A percentile compares a stretch with the other conserved stretches of the same genome.
Evolutionary conservation across 78 protist species (phyloP).

Genomic region (Pelomyxa schiedti): DNA sequence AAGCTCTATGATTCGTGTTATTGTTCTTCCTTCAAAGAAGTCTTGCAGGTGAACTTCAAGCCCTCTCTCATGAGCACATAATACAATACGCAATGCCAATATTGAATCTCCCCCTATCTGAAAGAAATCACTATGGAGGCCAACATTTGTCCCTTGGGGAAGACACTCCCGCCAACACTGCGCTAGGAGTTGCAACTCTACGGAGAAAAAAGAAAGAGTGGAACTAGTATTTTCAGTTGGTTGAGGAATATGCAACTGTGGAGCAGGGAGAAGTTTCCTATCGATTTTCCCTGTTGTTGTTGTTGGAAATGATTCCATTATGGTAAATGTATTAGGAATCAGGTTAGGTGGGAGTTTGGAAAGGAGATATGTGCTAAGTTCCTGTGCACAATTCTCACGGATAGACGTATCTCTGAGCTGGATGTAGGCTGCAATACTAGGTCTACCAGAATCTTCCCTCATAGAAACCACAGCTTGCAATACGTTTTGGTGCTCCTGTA

Average conservation of each 20-base stretch:
- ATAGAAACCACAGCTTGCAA: slow-evolving; percentile 1
- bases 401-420: background rate
- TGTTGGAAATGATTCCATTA: slow-evolving; percentile 10
- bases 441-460: background rate
- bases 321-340: slow-evolving; percentile 13
- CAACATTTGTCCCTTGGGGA: too few relatives aligned
- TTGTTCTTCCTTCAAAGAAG: too few relatives aligned
- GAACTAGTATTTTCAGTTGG: too few relatives aligned
- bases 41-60: too few relatives aligned
- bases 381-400: background rate
- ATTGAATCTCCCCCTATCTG: background rate
- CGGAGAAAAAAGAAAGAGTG: too few relatives aligned
- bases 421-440: background rate
- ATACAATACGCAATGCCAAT: too few relatives aligned
- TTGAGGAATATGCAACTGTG: too few relatives aligned
- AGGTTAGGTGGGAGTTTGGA: slow-evolving; percentile 29
- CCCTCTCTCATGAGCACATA: too few relatives aligned
- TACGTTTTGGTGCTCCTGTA: background rate
- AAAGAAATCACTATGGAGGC: background rate
- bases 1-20: too few relatives aligned
- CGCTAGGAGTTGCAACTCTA: too few relatives aligned
- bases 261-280: slow-evolving; percentile 1
- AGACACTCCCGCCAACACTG: too few relatives aligned
- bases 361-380: background rate
- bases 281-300: slow-evolving; percentile 33